Percentiles rank a stretch among this genome's conserved stretches.
These are phyloP conservation scores for Exophiala viscosa DNA, from an alignment of 2,329 filamentous ascomycete genomes.

Conservation along the genomic window DNA sequence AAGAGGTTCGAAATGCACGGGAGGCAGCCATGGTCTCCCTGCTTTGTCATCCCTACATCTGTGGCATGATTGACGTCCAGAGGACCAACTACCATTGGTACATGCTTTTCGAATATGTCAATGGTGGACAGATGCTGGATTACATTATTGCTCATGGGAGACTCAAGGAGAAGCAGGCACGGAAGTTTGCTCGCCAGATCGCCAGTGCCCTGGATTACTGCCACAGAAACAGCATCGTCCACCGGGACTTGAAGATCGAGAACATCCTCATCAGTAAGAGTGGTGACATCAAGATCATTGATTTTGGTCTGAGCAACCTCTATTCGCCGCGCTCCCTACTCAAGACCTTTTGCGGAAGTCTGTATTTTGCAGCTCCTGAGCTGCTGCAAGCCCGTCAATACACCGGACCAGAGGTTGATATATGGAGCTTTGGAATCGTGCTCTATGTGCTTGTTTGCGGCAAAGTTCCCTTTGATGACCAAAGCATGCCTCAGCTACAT, in stretches of 20 bases:
- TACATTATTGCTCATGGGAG: conserved; percentile 99
- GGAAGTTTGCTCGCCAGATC: conserved; percentile 96
- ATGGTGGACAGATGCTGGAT: conserved; percentile 98
- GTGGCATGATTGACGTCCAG: conserved; percentile 90
- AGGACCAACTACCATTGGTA: conserved; percentile 99
- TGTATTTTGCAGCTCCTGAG: conserved; percentile 97
- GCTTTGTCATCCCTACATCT: conserved; percentile 91
- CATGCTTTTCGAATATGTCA: conserved; percentile 99
- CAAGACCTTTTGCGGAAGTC: conserved; percentile 94
- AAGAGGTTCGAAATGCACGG: conserved; percentile 89
- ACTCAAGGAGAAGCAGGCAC: conserved; percentile 95
- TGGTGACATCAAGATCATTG: conserved; percentile 98
- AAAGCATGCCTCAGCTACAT: conserved; percentile 97
- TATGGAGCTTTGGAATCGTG: conserved; percentile 99
- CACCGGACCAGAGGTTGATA: conserved; percentile 91
- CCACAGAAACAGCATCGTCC: conserved; percentile 96
- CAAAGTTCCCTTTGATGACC: conserved; percentile 97
- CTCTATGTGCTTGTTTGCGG: conserved; percentile 95
- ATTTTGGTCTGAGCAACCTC: conserved; percentile 94
- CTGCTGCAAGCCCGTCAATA: conserved; percentile 90
- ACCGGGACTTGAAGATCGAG: conserved; percentile 96
- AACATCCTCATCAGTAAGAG: conserved; percentile 99
- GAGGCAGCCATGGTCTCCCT: conserved; percentile 96
- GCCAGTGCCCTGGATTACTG: conserved; percentile 96
- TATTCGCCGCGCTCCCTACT: conserved; percentile 81